Conservation (phyloP, 305 asterid species). For the Rubia peregrina region DNA sequence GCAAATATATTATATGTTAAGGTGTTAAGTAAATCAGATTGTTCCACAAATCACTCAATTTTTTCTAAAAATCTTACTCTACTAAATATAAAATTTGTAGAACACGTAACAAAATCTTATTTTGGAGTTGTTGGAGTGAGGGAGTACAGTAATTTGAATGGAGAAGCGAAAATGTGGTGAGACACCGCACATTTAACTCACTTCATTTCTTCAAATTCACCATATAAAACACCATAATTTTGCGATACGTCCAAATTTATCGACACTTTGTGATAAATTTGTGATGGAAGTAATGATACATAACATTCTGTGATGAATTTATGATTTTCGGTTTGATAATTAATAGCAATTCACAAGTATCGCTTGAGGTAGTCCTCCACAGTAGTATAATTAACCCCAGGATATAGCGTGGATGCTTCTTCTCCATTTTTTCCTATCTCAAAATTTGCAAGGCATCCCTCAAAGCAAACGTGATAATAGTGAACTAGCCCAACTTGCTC, state of each 20-base stretch:
- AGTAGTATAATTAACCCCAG: slow-evolving; percentile 33
- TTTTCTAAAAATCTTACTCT: no score
- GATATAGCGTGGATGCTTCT: slow-evolving; percentile 46
- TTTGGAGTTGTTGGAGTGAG: no score
- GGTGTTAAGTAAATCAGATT: no score
- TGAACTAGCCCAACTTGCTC: slow-evolving; percentile 40
- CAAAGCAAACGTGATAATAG: slow-evolving; percentile 35
- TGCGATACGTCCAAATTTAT: no score
- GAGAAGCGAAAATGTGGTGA: no score
- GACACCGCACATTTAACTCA: neutral
- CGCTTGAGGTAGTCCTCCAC: slow-evolving; percentile 37
- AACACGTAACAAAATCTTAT: no score
- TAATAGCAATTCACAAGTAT: slow-evolving; percentile 19
- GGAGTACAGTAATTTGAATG: no score
- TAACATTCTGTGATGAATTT: no score
- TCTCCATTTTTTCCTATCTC: slow-evolving; percentile 40
- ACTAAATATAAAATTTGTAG: no score
- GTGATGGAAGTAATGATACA: neutral
- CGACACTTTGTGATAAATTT: neutral
- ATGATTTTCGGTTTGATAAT: neutral
- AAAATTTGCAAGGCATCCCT: slow-evolving; percentile 43
- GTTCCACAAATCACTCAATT: no score
- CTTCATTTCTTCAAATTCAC: slow-evolving; percentile 1
- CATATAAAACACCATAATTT: neutral
- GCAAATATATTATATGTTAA: no score